These are phyloP conservation scores for Filosporella fistucella DNA, from an alignment of 495 filamentous ascomycete species.

Conservation along the genomic window DNA sequence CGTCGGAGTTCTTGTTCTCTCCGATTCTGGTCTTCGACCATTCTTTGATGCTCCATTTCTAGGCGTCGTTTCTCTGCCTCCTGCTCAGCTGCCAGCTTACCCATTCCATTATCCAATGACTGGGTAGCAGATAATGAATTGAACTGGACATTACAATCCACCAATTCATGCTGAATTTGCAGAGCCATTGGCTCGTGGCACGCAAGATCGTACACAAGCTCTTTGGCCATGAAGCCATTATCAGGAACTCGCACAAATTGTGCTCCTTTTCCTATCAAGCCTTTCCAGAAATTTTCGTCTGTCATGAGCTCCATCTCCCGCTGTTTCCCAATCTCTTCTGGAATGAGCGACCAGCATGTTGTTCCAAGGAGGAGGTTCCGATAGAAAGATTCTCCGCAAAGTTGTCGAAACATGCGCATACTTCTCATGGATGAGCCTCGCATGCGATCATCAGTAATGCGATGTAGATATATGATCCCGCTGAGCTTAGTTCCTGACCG, in stretches of 20 bases:
- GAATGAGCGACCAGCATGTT: not conserved
- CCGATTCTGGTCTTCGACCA: no score
- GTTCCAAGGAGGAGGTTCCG: not conserved
- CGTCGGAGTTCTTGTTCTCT: no score
- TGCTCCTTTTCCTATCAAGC: not conserved
- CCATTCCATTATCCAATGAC: not conserved
- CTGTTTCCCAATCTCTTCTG: not conserved
- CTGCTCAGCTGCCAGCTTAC: not conserved
- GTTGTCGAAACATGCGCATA: not conserved
- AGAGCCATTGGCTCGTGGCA: not conserved
- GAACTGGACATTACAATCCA: not conserved
- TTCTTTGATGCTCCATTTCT: no score
- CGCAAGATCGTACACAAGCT: not conserved
- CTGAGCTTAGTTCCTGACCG: not conserved
- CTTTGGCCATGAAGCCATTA: not conserved
- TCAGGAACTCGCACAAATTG: not conserved
- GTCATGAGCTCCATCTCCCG: not conserved
- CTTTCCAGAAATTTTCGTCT: not conserved
- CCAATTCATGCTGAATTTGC: not conserved
- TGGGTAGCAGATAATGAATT: not conserved
- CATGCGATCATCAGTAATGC: not conserved
- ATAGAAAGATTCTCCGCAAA: not conserved
- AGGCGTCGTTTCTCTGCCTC: not conserved
- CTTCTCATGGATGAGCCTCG: not conserved
- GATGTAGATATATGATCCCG: not conserved